Evolutionary conservation across 306 rosid species (phyloP).

Genomic region (Notholithocarpus densiflorus): DNA sequence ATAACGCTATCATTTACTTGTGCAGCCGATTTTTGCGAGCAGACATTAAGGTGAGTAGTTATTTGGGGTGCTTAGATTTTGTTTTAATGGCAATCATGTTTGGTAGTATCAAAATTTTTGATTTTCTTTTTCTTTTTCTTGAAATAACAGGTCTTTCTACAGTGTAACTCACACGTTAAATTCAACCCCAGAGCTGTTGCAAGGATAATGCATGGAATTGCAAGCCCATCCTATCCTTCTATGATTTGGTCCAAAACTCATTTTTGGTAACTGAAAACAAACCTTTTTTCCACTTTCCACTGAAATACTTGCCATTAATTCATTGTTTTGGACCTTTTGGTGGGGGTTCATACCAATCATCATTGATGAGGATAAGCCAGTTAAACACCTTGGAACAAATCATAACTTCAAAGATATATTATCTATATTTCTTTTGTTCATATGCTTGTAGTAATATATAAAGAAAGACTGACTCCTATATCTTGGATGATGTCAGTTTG

Average conservation of each 20-base stretch:
- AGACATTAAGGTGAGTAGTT: slow-evolving; percentile 74
- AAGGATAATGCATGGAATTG: slow-evolving; percentile 92
- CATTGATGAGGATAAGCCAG: not conserved
- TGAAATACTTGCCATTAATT: not conserved
- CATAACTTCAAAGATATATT: not conserved
- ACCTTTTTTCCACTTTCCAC: not conserved
- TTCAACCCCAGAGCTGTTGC: slow-evolving; percentile 94
- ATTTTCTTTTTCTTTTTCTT: slow-evolving; percentile 27
- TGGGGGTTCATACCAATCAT: slow-evolving; percentile 5
- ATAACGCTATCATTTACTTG: slow-evolving; percentile 33
- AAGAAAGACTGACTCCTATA: not conserved
- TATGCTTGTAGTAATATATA: not conserved
- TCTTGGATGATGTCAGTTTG: not conserved
- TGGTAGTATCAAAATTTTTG: slow-evolving; percentile 11
- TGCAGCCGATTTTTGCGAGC: slow-evolving; percentile 93
- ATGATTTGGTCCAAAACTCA: slow-evolving; percentile 80
- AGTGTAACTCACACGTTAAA: slow-evolving; percentile 72
- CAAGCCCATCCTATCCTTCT: slow-evolving; percentile 90
- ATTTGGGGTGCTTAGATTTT: slow-evolving; percentile 17
- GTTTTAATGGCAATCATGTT: slow-evolving; percentile 9
- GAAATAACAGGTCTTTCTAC: slow-evolving; percentile 72
- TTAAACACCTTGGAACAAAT: not conserved
- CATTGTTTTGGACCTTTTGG: not conserved
- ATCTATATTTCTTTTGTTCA: not conserved
- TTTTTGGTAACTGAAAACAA: slow-evolving; percentile 60